Conservation (phyloP, 1,284 basidiomycete species). For the Fomitopsis pinicola region DNA sequence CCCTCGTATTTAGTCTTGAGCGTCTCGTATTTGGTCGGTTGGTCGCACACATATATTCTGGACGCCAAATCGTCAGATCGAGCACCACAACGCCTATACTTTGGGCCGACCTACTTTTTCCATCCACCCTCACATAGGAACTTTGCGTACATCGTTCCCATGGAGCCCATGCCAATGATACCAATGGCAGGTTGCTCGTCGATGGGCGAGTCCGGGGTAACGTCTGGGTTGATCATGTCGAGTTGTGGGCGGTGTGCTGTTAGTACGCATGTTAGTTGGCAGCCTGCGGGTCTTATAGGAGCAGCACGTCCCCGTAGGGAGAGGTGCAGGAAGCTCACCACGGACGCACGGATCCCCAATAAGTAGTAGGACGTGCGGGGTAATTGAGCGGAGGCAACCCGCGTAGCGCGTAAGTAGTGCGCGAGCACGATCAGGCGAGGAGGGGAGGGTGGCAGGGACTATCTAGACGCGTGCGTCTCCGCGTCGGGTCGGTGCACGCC, state of each 20-base stretch:
- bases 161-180: slow-evolving; percentile 90
- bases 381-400: background rate
- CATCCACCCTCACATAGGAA: slow-evolving; percentile 75
- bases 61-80: background rate
- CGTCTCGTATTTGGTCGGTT: slow-evolving; percentile 70
- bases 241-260: background rate
- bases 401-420: background rate
- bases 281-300: background rate
- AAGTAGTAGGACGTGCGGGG: background rate
- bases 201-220: slow-evolving; percentile 46
- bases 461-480: background rate
- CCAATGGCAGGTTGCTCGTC: slow-evolving; percentile 75
- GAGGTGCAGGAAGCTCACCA: slow-evolving; percentile 2
- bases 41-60: slow-evolving; percentile 92
- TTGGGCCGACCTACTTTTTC: slow-evolving; percentile 58
- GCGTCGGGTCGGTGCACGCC: background rate
- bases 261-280: background rate
- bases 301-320: background rate
- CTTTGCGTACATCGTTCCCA: slow-evolving; percentile 93
- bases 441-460: background rate
- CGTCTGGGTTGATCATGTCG: slow-evolving; percentile 24
- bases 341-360: slow-evolving; percentile 2
- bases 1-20: slow-evolving; percentile 64
- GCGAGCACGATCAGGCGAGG: background rate
- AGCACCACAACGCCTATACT: background rate